phyloP scores from a whole-genome alignment of 352 stramenopile genomes.

The Phytophthora capsici region DNA sequence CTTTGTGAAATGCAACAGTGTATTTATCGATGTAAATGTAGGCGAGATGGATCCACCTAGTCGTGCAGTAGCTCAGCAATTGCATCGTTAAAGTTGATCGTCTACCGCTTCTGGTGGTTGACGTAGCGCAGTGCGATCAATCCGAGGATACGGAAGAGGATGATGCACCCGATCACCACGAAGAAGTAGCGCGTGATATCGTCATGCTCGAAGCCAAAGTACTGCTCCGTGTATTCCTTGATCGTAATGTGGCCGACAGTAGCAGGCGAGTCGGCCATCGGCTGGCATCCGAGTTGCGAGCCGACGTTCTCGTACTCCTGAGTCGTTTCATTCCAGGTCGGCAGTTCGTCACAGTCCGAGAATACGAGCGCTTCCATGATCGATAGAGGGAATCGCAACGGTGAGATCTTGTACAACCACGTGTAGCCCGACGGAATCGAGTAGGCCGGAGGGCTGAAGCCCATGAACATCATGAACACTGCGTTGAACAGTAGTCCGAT shows the following conservation, averaged over 20 bases:
- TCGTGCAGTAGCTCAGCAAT: slow-evolving; percentile 24
- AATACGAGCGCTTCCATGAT: slow-evolving; percentile 41
- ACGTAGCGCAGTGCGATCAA: slow-evolving; percentile 46
- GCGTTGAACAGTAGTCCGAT: slow-evolving; percentile 42
- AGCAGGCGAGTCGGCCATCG: slow-evolving; percentile 23
- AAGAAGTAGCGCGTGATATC: slow-evolving; percentile 29
- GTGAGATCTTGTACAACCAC: slow-evolving; percentile 51
- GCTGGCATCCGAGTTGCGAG: slow-evolving; percentile 30
- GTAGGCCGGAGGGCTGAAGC: slow-evolving; percentile 25
- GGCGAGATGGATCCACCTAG: slow-evolving; percentile 6
- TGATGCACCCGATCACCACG: slow-evolving; percentile 34
- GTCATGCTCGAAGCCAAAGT: slow-evolving; percentile 32
- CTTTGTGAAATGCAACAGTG: slow-evolving; percentile 1
- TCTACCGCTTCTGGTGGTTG: slow-evolving; percentile 51
- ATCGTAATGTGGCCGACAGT: slow-evolving; percentile 33
- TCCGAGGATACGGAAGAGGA: slow-evolving; percentile 38
- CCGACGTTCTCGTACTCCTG: slow-evolving; percentile 29
- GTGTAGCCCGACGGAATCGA: slow-evolving; percentile 13
- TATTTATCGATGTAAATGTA: slow-evolving; percentile 9
- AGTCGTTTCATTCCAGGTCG: slow-evolving; percentile 22
- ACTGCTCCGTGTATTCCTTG: slow-evolving; percentile 36
- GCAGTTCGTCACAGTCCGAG: slow-evolving; percentile 31
- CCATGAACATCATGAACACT: slow-evolving; percentile 50
- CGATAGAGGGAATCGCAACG: slow-evolving; percentile 36
- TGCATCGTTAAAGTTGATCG: slow-evolving; percentile 64